phyloP scores from a whole-genome alignment of 1,284 basidiomycete species.

The Agroathelia rolfsii region DNA sequence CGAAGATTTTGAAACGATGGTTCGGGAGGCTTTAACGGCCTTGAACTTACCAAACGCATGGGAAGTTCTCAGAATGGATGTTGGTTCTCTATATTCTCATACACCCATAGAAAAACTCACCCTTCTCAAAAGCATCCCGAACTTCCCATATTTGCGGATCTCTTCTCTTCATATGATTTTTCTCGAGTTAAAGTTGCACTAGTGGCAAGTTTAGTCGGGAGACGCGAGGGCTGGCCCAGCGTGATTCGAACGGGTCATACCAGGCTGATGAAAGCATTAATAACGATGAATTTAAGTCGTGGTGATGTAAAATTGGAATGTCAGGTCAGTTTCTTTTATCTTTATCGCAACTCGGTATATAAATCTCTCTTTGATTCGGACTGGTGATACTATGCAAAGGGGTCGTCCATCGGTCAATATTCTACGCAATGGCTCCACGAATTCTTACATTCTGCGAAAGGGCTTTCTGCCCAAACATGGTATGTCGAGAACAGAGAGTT shows the following conservation, averaged over 20 bases:
- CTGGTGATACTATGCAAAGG: slow-evolving; percentile 29
- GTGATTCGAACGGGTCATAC: slow-evolving; percentile 55
- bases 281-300: slow-evolving; percentile 44
- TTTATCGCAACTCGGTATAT: slow-evolving; percentile 3
- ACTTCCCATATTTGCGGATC: no score
- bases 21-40: slow-evolving; percentile 47
- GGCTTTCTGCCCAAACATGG: slow-evolving; percentile 59
- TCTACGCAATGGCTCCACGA: slow-evolving; percentile 75
- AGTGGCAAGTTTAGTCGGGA: slow-evolving; percentile 60
- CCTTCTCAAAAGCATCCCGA: no score
- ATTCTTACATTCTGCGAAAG: slow-evolving; percentile 60
- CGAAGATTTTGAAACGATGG: slow-evolving; percentile 38
- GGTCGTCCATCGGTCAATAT: slow-evolving; percentile 67
- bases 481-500: no score
- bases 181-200: slow-evolving; percentile 56
- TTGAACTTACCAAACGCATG: slow-evolving; percentile 59
- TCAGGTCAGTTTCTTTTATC: slow-evolving; percentile 40
- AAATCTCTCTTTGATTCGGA: slow-evolving; percentile 4
- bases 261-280: slow-evolving; percentile 59
- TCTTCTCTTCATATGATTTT: slow-evolving; percentile 68
- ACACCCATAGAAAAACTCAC: no score
- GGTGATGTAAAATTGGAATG: slow-evolving; percentile 65
- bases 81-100: no score
- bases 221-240: slow-evolving; percentile 63
- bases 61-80: no score